Conservation (phyloP, 2,329 filamentous ascomycete species). For the Trichophyton benhamiae region DNA sequence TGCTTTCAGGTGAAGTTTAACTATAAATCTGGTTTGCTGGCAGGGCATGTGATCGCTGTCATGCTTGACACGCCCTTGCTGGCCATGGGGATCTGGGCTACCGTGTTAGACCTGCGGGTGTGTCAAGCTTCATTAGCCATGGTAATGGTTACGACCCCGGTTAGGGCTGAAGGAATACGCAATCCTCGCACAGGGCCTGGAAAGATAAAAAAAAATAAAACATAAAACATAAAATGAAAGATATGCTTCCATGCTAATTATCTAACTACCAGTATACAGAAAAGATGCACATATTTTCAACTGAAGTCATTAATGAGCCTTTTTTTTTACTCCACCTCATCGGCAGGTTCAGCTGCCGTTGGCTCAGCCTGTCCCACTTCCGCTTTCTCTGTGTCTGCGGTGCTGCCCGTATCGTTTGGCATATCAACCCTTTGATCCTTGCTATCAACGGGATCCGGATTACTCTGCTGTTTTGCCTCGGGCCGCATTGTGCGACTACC, state of each 20-base stretch:
- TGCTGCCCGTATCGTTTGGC: neutral
- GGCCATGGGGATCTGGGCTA: too few species aligned
- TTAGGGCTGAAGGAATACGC: slow-evolving; percentile 3
- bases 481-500: neutral
- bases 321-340: neutral
- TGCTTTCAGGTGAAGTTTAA: neutral
- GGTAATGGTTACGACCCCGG: neutral
- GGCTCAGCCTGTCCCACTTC: neutral
- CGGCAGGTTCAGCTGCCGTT: neutral
- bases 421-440: neutral
- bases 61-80: too few species aligned
- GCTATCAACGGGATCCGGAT: neutral
- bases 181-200: neutral
- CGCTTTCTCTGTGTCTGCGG: neutral
- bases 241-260: neutral
- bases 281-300: neutral
- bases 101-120: neutral
- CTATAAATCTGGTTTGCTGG: neutral
- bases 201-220: neutral
- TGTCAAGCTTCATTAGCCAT: neutral
- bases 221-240: neutral
- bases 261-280: neutral
- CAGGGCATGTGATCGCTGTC: neutral
- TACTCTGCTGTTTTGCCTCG: neutral
- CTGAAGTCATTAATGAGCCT: neutral